Conservation (phyloP, 768 basidiomycete genomes). For the Gymnopilus dilepis region DNA sequence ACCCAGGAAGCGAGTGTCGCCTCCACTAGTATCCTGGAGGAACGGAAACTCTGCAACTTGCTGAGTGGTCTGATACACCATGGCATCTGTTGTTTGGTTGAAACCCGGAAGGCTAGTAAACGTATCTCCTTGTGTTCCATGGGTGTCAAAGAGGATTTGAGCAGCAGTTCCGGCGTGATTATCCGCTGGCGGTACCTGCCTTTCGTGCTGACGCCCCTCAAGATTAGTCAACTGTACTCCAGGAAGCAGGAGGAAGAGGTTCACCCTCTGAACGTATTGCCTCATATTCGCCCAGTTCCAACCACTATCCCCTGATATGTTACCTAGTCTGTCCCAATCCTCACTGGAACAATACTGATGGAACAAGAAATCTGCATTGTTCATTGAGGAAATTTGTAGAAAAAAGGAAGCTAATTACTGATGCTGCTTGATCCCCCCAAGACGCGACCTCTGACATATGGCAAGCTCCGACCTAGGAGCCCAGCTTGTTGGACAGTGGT, state of each 20-base stretch:
- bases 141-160: not conserved
- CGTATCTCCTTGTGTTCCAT: conserved; percentile 27
- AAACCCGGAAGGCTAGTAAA: conserved; percentile 38
- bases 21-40: conserved; percentile 38
- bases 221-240: not conserved
- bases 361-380: conserved; percentile 35
- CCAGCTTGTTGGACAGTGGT: conserved; percentile 35
- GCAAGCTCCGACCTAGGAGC: conserved; percentile 33
- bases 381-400: not conserved
- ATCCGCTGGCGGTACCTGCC: not conserved
- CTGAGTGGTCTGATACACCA: conserved; percentile 38
- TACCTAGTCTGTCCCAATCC: conserved; percentile 40
- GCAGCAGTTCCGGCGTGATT: not conserved
- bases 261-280: conserved; percentile 36
- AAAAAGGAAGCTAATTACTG: conserved; percentile 24
- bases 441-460: conserved; percentile 37
- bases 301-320: conserved; percentile 36
- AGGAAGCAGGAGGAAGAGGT: conserved; percentile 14
- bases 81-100: conserved; percentile 33
- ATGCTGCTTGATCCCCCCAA: conserved; percentile 38
- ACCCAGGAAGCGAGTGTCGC: conserved; percentile 32
- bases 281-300: conserved; percentile 43
- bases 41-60: conserved; percentile 41
- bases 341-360: conserved; percentile 39
- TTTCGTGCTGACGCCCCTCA: not conserved